These are phyloP conservation scores for Backusella sp. DNA, from an alignment of 192 early-diverging fungal genomes.

Conservation along the genomic window DNA sequence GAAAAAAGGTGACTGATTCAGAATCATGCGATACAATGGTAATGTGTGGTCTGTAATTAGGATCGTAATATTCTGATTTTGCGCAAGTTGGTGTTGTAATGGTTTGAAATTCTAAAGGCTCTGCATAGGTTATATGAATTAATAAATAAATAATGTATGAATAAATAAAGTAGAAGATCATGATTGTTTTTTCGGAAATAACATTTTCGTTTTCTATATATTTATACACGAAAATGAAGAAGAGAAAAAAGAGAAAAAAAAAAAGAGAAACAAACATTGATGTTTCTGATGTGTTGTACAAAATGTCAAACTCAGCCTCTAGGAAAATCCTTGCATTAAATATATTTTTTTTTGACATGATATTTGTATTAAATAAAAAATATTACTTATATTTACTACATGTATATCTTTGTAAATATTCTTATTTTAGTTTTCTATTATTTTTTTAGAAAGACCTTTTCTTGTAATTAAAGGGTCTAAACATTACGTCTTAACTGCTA, in stretches of 20 bases:
- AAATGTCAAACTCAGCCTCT: neutral
- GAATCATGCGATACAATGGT: conserved; percentile 19
- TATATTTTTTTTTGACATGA: neutral
- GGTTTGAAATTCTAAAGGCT: neutral
- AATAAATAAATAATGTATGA: neutral
- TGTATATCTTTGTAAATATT: neutral
- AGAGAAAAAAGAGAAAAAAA: conserved; percentile 1
- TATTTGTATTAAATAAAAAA: neutral
- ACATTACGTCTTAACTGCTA: neutral
- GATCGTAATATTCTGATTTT: conserved; percentile 4
- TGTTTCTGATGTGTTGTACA: conserved; percentile 4
- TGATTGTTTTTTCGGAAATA: neutral
- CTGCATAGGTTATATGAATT: neutral
- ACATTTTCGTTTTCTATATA: neutral
- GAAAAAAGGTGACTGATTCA: conserved; percentile 10
- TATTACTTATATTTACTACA: neutral
- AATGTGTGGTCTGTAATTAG: conserved; percentile 3
- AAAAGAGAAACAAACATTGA: neutral
- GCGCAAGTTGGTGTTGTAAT: neutral
- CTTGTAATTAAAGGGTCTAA: neutral
- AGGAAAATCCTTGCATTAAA: neutral
- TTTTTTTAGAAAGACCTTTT: neutral
- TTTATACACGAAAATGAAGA: neutral
- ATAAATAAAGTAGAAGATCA: neutral
- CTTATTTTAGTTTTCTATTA: neutral